phyloP scores from a whole-genome alignment of 345 rosid species.

The Melaleuca quinquenervia region DNA sequence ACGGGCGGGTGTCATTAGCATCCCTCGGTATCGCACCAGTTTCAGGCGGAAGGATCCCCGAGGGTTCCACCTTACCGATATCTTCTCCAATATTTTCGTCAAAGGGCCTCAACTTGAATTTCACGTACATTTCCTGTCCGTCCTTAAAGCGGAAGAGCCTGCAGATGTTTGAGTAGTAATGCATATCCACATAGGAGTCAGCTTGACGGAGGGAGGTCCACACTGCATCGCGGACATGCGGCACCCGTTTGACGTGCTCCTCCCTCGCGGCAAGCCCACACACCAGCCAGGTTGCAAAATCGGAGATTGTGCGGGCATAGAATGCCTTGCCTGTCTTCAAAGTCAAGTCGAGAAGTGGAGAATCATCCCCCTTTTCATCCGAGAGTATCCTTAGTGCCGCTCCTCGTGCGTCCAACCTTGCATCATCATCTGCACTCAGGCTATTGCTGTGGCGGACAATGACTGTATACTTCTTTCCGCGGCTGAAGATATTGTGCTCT shows the following conservation, averaged over 20 bases:
- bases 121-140: constrained; percentile 55
- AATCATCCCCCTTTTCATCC: background rate
- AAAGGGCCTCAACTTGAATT: constrained; percentile 46
- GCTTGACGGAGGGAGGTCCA: constrained; percentile 48
- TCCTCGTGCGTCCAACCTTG: constrained; percentile 59
- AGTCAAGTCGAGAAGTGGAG: constrained; percentile 46
- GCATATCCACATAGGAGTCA: constrained; percentile 37
- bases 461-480: constrained; percentile 36
- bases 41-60: constrained; percentile 64
- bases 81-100: constrained; percentile 36
- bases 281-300: constrained; percentile 62
- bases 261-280: constrained; percentile 67
- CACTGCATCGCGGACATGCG: constrained; percentile 52
- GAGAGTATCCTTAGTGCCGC: constrained; percentile 45
- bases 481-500: constrained; percentile 32
- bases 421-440: constrained; percentile 66
- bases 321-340: constrained; percentile 62
- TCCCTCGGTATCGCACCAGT: constrained; percentile 64
- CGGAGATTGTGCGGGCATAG: constrained; percentile 50
- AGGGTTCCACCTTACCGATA: constrained; percentile 49
- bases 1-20: constrained; percentile 37
- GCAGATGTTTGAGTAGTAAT: constrained; percentile 49
- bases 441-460: constrained; percentile 56
- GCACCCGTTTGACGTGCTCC: constrained; percentile 37
- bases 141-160: constrained; percentile 45